Evolutionary conservation across 495 filamentous ascomycete genomes (phyloP).

Genomic region (Jackrogersella minutella): DNA sequence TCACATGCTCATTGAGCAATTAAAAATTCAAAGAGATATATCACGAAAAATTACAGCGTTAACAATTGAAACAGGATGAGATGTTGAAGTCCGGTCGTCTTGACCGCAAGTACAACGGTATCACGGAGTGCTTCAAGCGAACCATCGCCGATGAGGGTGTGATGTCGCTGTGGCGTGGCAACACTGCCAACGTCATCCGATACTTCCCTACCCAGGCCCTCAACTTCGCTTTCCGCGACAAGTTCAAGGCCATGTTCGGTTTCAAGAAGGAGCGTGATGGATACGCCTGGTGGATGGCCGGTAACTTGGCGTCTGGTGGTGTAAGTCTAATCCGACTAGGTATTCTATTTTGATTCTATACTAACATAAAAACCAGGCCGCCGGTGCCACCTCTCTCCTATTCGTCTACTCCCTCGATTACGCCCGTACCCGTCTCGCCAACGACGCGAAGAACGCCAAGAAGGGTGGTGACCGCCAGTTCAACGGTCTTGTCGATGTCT

Average conservation of each 20-base stretch:
- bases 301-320: constrained; percentile 99
- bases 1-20: constrained; percentile 10
- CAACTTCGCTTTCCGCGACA: constrained; percentile 99
- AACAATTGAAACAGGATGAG: constrained; percentile 78
- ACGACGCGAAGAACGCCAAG: constrained; percentile 98
- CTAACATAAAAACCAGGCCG: constrained; percentile 64
- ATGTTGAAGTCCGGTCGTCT: constrained; percentile 99
- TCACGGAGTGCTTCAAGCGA: constrained; percentile 91
- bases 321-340: constrained; percentile 63
- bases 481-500: constrained; percentile 98
- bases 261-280: constrained; percentile 99
- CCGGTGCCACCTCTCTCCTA: constrained; percentile 99
- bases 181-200: constrained; percentile 99
- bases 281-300: constrained; percentile 98
- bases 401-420: constrained; percentile 99
- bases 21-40: constrained; percentile 20
- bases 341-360: neutral
- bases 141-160: constrained; percentile 83
- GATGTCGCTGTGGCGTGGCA: constrained; percentile 95
- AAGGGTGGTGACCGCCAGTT: constrained; percentile 98
- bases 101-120: constrained; percentile 94
- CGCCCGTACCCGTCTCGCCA: constrained; percentile 99
- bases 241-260: constrained; percentile 99
- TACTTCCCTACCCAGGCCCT: constrained; percentile 99
- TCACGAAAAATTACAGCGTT: constrained; percentile 36